phyloP scores from a whole-genome alignment of 2,329 filamentous ascomycete genomes.

The Leptodontidium sp. region DNA sequence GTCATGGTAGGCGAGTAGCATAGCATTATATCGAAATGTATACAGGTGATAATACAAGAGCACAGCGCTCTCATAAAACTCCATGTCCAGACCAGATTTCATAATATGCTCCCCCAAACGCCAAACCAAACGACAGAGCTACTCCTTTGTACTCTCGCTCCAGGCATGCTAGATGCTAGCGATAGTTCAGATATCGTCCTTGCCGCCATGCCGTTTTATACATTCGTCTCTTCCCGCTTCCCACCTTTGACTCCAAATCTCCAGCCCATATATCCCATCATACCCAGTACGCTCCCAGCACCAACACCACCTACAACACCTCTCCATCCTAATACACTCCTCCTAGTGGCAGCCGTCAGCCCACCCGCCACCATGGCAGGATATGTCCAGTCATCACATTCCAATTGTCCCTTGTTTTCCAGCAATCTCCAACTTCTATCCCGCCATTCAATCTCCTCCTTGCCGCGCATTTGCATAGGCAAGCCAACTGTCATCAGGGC shows the following conservation, averaged over 20 bases:
- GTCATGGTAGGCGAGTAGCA: neutral
- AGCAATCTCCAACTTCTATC: slow-evolving; percentile 69
- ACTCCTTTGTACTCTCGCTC: too few relatives aligned
- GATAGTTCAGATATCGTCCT: too few relatives aligned
- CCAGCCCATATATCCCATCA: slow-evolving; percentile 58
- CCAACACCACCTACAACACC: slow-evolving; percentile 55
- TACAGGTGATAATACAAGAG: slow-evolving; percentile 19
- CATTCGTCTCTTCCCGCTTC: slow-evolving; percentile 42
- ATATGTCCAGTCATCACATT: slow-evolving; percentile 64
- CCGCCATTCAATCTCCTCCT: slow-evolving; percentile 68
- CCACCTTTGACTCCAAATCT: slow-evolving; percentile 57
- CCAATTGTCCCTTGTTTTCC: slow-evolving; percentile 63
- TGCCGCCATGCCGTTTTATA: neutral
- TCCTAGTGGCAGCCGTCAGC: slow-evolving; percentile 45
- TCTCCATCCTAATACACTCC: slow-evolving; percentile 49
- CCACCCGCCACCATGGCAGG: slow-evolving; percentile 52
- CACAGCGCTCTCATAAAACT: neutral
- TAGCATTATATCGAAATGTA: slow-evolving; percentile 14
- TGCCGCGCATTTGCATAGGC: slow-evolving; percentile 60
- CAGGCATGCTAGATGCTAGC: too few relatives aligned
- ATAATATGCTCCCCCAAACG: neutral
- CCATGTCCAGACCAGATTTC: too few relatives aligned
- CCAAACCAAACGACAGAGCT: neutral
- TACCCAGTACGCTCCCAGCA: slow-evolving; percentile 58
- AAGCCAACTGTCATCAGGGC: slow-evolving; percentile 55